Evolutionary conservation across 2,329 filamentous ascomycete species (phyloP).

Genomic region (Botryosphaeria dothidea): DNA sequence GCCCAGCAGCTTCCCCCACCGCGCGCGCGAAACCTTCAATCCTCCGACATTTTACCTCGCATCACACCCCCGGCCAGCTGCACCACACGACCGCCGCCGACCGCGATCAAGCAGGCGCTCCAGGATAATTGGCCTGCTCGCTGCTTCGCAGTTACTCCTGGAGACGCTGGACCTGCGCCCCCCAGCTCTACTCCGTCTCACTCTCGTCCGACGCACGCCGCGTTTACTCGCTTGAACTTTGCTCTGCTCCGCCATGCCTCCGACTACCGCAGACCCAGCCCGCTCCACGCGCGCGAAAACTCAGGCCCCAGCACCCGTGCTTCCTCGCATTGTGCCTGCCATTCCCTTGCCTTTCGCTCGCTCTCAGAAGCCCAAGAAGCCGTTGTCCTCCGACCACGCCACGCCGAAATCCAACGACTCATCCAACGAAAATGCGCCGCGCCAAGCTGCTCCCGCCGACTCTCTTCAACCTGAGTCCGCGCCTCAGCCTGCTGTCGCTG

Average conservation of each 20-base stretch:
- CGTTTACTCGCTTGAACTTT: background rate
- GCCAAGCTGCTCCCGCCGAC: background rate
- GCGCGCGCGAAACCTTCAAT: conserved; percentile 16
- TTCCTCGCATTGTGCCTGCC: conserved; percentile 39
- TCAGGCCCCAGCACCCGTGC: conserved; percentile 27
- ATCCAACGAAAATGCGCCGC: conserved; percentile 1
- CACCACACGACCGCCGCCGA: conserved; percentile 5
- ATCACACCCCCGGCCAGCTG: background rate
- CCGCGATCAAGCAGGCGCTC: conserved; percentile 34
- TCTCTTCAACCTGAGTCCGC: background rate
- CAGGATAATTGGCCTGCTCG: conserved; percentile 42
- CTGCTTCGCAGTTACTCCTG: conserved; percentile 40
- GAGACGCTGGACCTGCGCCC: conserved; percentile 35
- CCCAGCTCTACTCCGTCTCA: conserved; percentile 14
- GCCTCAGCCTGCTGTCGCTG: background rate
- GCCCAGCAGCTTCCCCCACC: conserved; percentile 4
- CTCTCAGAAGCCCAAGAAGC: conserved; percentile 19
- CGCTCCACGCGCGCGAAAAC: conserved; percentile 25
- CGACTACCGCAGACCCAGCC: conserved; percentile 29
- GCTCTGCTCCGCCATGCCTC: conserved; percentile 29
- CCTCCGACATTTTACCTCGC: conserved; percentile 17
- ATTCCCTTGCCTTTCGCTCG: conserved; percentile 38
- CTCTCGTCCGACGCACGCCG: background rate
- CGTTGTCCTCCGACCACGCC: background rate
- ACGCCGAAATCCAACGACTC: background rate